phyloP scores from a whole-genome alignment of 768 basidiomycete genomes.

The Rubroboletus pulcherrimus region DNA sequence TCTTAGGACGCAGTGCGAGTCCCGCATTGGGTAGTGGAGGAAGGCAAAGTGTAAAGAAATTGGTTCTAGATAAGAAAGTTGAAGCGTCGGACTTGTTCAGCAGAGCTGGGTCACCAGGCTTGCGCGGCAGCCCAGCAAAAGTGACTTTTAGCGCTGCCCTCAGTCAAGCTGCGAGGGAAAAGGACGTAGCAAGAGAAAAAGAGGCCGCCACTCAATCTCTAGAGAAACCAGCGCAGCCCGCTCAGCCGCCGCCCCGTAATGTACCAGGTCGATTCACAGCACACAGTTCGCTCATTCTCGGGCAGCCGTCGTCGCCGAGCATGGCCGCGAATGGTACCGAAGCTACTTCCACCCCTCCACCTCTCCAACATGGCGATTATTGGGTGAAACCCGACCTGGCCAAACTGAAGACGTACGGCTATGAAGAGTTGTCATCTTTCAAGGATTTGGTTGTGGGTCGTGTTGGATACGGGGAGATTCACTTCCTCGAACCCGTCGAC shows the following conservation, averaged over 20 bases:
- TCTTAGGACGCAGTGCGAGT: slow-evolving; percentile 53
- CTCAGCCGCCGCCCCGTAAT: slow-evolving; percentile 37
- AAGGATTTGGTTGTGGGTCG: slow-evolving; percentile 82
- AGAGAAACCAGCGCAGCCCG: slow-evolving; percentile 15
- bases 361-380: slow-evolving; percentile 83
- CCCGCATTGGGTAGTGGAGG: slow-evolving; percentile 65
- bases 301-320: slow-evolving; percentile 24
- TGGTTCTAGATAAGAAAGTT: slow-evolving; percentile 82
- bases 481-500: slow-evolving; percentile 78
- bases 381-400: slow-evolving; percentile 80
- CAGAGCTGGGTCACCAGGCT: slow-evolving; percentile 36
- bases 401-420: slow-evolving; percentile 65
- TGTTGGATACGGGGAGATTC: slow-evolving; percentile 86
- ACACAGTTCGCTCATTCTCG: slow-evolving; percentile 31
- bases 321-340: slow-evolving; percentile 29
- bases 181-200: slow-evolving; percentile 49
- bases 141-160: slow-evolving; percentile 73
- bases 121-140: slow-evolving; percentile 36
- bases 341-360: slow-evolving; percentile 26
- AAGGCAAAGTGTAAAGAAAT: slow-evolving; percentile 87
- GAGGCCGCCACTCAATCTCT: slow-evolving; percentile 27
- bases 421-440: slow-evolving; percentile 71
- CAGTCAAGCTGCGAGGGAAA: slow-evolving; percentile 71
- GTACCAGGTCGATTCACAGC: slow-evolving; percentile 41
- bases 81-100: slow-evolving; percentile 71